These are phyloP conservation scores for Arachis monticola DNA, from an alignment of 331 rosid species.

Conservation along the genomic window DNA sequence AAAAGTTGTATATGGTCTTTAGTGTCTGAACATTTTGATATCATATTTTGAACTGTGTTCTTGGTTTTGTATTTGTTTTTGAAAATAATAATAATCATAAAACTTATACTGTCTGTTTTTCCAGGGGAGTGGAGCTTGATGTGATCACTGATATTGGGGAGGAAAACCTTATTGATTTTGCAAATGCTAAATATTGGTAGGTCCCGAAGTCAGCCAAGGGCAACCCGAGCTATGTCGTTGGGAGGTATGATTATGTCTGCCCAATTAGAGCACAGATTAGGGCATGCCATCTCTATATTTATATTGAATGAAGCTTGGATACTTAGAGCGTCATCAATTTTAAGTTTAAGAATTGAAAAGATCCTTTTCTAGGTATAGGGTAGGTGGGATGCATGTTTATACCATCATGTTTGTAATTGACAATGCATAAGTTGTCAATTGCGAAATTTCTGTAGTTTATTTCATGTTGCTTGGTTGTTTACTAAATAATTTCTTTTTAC, in stretches of 20 bases:
- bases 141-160: conserved; percentile 50
- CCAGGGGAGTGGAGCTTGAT: conserved; percentile 42
- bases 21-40: conserved; percentile 35
- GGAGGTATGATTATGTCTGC: conserved; percentile 71
- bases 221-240: conserved; percentile 66
- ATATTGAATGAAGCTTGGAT: conserved; percentile 21
- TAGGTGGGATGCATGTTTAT: conserved; percentile 26
- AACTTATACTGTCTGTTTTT: conserved; percentile 45
- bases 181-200: conserved; percentile 81
- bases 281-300: not conserved
- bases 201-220: conserved; percentile 72
- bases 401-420: not conserved
- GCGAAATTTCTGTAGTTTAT: not conserved
- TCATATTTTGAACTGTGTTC: conserved; percentile 16
- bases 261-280: not conserved
- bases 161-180: conserved; percentile 36
- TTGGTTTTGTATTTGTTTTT: conserved; percentile 1
- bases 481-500: conserved; percentile 3
- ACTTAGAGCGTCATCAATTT: conserved; percentile 9
- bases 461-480: conserved; percentile 16
- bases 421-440: conserved; percentile 19
- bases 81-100: not conserved
- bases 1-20: conserved; percentile 28
- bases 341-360: not conserved
- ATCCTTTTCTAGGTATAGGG: conserved; percentile 31